These are phyloP conservation scores for Heterobasidion occidentale DNA, from an alignment of 1,284 basidiomycete genomes.

Conservation along the genomic window DNA sequence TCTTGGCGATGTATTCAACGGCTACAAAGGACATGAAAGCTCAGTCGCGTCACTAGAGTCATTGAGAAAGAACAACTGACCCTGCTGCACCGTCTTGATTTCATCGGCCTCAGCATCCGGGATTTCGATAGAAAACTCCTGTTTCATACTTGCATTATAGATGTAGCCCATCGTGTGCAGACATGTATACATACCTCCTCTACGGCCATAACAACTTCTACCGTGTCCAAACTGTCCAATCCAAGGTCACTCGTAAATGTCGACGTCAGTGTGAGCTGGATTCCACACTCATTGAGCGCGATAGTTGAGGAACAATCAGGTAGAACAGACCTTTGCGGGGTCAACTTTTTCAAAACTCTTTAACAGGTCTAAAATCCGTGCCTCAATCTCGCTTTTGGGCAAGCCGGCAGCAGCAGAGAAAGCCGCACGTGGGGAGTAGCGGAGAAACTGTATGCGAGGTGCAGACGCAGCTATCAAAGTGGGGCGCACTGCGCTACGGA, in stretches of 20 bases:
- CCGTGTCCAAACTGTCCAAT: slow-evolving; percentile 94
- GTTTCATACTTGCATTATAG: neutral
- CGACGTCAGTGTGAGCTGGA: slow-evolving; percentile 66
- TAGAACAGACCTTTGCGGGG: slow-evolving; percentile 61
- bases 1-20: slow-evolving; percentile 96
- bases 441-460: slow-evolving; percentile 21
- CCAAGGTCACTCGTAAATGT: slow-evolving; percentile 87
- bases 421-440: slow-evolving; percentile 35
- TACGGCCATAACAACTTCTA: slow-evolving; percentile 99
- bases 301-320: slow-evolving; percentile 2
- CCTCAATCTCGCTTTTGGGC: slow-evolving; percentile 70
- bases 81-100: slow-evolving; percentile 92
- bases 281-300: slow-evolving; percentile 3
- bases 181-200: slow-evolving; percentile 72
- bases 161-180: neutral
- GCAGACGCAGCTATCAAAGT: slow-evolving; percentile 22
- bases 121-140: slow-evolving; percentile 91
- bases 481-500: slow-evolving; percentile 24
- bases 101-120: slow-evolving; percentile 98
- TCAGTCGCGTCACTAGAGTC: neutral
- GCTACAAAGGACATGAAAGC: slow-evolving; percentile 43
- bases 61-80: slow-evolving; percentile 34
- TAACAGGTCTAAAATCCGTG: slow-evolving; percentile 83
- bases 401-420: slow-evolving; percentile 79
- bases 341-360: slow-evolving; percentile 97